Evolutionary conservation across 2,329 filamentous ascomycete species (phyloP).

Genomic region (Aspergillus ruber): DNA sequence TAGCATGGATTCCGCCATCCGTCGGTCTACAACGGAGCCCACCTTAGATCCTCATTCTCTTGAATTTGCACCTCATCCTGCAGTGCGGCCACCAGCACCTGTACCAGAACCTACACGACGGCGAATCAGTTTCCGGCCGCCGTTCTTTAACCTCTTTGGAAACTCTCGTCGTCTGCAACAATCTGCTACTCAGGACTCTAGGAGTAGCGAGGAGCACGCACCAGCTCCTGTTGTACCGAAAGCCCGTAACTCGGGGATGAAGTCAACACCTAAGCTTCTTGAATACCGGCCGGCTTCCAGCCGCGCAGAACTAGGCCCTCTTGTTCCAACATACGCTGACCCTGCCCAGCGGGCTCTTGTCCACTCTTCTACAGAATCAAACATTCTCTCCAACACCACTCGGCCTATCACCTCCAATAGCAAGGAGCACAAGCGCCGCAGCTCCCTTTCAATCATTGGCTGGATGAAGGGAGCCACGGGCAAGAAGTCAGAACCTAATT

Average conservation of each 20-base stretch:
- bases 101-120: conserved; percentile 20
- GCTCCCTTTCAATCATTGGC: conserved; percentile 32
- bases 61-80: conserved; percentile 11
- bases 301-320: no score
- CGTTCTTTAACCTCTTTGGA: conserved; percentile 27
- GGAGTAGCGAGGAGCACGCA: conserved; percentile 24
- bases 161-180: conserved; percentile 19
- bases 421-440: conserved; percentile 30
- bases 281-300: not conserved
- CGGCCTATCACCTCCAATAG: conserved; percentile 2
- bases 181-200: conserved; percentile 18
- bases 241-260: conserved; percentile 4
- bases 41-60: conserved; percentile 23
- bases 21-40: conserved; percentile 20
- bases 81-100: conserved; percentile 13
- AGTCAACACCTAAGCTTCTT: not conserved
- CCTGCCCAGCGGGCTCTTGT: conserved; percentile 12
- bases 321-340: conserved; percentile 7
- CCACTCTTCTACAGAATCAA: conserved; percentile 23
- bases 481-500: conserved; percentile 14
- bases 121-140: conserved; percentile 30
- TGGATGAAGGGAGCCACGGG: conserved; percentile 33
- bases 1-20: conserved; percentile 20
- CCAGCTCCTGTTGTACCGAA: conserved; percentile 31
- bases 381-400: conserved; percentile 11